Evolutionary conservation across 768 basidiomycete genomes (phyloP).

Genomic region (Boletus coccyginus): DNA sequence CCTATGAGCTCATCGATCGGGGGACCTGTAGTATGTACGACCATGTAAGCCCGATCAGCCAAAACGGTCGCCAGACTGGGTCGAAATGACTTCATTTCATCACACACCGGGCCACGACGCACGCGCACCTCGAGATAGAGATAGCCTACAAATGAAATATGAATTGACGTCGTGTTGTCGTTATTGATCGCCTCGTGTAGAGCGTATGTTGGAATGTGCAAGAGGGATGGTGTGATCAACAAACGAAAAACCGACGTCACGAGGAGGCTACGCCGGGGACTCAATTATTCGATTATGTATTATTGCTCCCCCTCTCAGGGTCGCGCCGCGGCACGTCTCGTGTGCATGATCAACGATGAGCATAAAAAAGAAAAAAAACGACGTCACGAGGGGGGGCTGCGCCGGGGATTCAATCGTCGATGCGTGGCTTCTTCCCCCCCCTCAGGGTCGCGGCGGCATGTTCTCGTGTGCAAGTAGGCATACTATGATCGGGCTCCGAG

Average conservation of each 20-base stretch:
- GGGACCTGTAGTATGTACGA: not conserved
- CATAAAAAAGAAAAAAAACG: not conserved
- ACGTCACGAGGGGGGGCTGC: slow-evolving; percentile 4
- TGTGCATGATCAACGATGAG: not conserved
- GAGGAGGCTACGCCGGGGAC: slow-evolving; percentile 7
- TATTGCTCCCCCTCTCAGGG: too few species aligned
- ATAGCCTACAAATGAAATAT: slow-evolving; percentile 3
- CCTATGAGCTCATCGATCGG: slow-evolving; percentile 22
- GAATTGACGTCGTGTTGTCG: slow-evolving; percentile 4
- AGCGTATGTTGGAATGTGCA: slow-evolving; percentile 5
- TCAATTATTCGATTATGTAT: not conserved
- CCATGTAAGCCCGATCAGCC: slow-evolving; percentile 7
- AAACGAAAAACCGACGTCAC: slow-evolving; percentile 1
- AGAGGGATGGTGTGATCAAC: not conserved
- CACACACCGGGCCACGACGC: not conserved
- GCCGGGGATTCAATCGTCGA: slow-evolving; percentile 2
- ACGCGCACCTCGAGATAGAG: slow-evolving; percentile 5
- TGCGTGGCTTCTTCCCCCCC: too few species aligned
- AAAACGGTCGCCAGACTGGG: not conserved
- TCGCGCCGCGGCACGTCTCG: too few species aligned
- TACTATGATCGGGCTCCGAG: not conserved
- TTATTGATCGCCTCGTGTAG: slow-evolving; percentile 14
- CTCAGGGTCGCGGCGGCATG: not conserved
- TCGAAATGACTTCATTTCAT: slow-evolving; percentile 5
- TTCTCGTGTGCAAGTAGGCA: not conserved